Conservation (phyloP, 192 early-diverging fungal genomes). For the Podila horticola region DNA sequence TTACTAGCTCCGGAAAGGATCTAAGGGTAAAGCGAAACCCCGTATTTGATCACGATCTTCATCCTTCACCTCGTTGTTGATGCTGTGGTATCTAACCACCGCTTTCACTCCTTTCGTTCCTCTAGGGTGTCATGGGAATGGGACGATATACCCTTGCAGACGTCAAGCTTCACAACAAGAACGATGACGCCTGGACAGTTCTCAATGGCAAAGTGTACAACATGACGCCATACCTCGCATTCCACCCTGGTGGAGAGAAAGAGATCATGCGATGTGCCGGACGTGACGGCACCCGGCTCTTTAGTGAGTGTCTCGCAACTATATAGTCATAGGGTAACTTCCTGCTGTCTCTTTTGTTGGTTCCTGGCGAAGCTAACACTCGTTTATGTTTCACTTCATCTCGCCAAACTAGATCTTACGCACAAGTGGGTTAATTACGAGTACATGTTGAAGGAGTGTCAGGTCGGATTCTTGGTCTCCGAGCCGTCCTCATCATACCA, state of each 20-base stretch:
- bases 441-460: conserved; percentile 84
- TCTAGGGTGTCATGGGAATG: conserved; percentile 65
- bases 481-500: conserved; percentile 27
- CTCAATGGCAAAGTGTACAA: conserved; percentile 94
- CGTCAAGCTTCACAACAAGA: conserved; percentile 76
- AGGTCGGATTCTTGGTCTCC: conserved; percentile 68
- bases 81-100: neutral
- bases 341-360: neutral
- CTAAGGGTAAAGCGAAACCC: conserved; percentile 61
- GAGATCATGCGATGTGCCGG: conserved; percentile 88
- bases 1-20: conserved; percentile 79
- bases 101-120: neutral
- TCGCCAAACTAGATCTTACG: conserved; percentile 59
- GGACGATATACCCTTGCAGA: conserved; percentile 77
- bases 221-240: conserved; percentile 87
- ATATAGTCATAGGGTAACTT: neutral
- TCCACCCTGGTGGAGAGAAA: conserved; percentile 88
- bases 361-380: conserved; percentile 15
- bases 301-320: conserved; percentile 62
- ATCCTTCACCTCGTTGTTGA: neutral
- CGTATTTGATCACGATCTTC: neutral
- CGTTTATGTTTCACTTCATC: neutral
- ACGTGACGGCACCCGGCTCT: conserved; percentile 91
- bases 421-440: conserved; percentile 98
- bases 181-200: conserved; percentile 90